Conservation (phyloP, 495 filamentous ascomycete species). For the Tuber aestivum region DNA sequence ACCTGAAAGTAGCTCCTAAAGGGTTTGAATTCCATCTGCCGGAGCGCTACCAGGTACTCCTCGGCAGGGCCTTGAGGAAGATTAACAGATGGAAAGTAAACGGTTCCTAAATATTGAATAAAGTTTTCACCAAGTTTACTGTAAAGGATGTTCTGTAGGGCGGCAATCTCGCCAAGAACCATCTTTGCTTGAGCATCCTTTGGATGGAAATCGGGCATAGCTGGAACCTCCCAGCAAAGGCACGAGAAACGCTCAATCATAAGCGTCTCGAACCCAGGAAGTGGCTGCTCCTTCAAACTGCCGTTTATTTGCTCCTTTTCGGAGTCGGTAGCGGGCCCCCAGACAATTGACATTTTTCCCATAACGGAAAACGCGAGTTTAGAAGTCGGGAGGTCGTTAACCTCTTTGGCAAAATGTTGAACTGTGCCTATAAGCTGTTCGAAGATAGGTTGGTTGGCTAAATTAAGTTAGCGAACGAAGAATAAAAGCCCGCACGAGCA, state of each 20-base stretch:
- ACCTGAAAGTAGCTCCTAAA: slow-evolving; percentile 34
- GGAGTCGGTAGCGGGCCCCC: slow-evolving; percentile 81
- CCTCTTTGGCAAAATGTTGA: slow-evolving; percentile 72
- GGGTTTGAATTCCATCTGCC: slow-evolving; percentile 22
- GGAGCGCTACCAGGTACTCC: slow-evolving; percentile 28
- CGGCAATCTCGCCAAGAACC: slow-evolving; percentile 76
- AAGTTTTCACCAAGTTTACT: slow-evolving; percentile 63
- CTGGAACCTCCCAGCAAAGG: slow-evolving; percentile 77
- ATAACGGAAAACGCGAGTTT: slow-evolving; percentile 80
- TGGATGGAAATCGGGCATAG: slow-evolving; percentile 66
- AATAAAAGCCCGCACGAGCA: slow-evolving; percentile 19
- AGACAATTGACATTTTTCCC: slow-evolving; percentile 62
- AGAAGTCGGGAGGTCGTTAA: slow-evolving; percentile 67
- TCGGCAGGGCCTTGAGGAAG: slow-evolving; percentile 29
- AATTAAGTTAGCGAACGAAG: slow-evolving; percentile 20
- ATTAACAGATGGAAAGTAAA: slow-evolving; percentile 37
- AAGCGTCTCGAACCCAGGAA: slow-evolving; percentile 89
- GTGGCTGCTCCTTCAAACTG: slow-evolving; percentile 48
- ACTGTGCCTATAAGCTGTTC: slow-evolving; percentile 77
- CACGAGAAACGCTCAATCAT: slow-evolving; percentile 83
- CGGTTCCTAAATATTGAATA: slow-evolving; percentile 34
- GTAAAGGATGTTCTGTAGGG: slow-evolving; percentile 79
- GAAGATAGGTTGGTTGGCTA: slow-evolving; percentile 79
- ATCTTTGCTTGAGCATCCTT: slow-evolving; percentile 79
- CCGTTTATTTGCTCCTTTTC: slow-evolving; percentile 46